Percentiles rank a stretch among this genome's conserved stretches.
phyloP scores from a whole-genome alignment of 768 basidiomycete species.

The Mycena haematopus region DNA sequence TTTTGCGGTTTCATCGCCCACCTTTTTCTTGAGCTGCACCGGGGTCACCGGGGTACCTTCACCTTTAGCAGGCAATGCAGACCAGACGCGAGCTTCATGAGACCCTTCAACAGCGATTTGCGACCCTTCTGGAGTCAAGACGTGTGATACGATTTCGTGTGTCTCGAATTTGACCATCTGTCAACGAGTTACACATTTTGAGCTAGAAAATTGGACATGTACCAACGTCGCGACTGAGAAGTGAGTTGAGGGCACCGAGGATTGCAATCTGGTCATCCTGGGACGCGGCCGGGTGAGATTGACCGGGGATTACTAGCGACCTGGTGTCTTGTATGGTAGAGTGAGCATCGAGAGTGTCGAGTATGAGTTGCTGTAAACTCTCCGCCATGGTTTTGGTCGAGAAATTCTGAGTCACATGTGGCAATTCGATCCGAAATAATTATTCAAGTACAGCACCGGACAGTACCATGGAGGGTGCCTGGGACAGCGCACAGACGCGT shows the following conservation, averaged over 20 bases:
- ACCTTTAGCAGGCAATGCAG: conserved; percentile 75
- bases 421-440: not conserved
- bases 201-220: conserved; percentile 11
- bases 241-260: conserved; percentile 90
- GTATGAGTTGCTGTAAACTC: conserved; percentile 77
- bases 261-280: conserved; percentile 85
- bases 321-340: conserved; percentile 72
- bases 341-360: conserved; percentile 69
- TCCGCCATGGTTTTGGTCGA: conserved; percentile 65
- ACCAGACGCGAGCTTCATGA: conserved; percentile 96
- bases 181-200: conserved; percentile 14
- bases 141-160: conserved; percentile 77
- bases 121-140: conserved; percentile 81
- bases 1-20: conserved; percentile 91
- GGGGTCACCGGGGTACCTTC: conserved; percentile 69
- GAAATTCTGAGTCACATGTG: conserved; percentile 31
- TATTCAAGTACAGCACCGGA: not conserved
- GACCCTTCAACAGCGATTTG: conserved; percentile 84
- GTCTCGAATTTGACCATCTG: conserved; percentile 87
- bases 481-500: conserved; percentile 63
- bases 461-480: conserved; percentile 56
- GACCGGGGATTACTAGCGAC: conserved; percentile 68
- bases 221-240: conserved; percentile 83
- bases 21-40: conserved; percentile 69
- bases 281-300: conserved; percentile 58